Evolutionary conservation across 1,284 basidiomycete genomes (phyloP).

Genomic region (Chiua sp.): DNA sequence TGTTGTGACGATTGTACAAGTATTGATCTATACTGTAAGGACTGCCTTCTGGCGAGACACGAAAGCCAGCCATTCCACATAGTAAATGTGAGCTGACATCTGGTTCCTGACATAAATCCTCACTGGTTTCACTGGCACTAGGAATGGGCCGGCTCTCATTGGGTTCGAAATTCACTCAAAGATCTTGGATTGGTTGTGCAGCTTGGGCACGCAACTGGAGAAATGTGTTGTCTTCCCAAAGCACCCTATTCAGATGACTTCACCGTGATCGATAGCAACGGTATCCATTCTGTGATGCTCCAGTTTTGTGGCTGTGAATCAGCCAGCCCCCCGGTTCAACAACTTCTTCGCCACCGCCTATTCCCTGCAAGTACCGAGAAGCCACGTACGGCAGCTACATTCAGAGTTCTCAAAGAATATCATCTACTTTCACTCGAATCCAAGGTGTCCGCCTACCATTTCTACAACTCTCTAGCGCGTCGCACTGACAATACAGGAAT

Average conservation of each 20-base stretch:
- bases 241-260: background rate
- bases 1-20: constrained; percentile 2
- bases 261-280: constrained; percentile 6
- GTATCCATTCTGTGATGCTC: background rate
- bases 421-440: constrained; percentile 23
- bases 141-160: constrained; percentile 2
- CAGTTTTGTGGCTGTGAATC: constrained; percentile 12
- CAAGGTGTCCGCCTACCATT: constrained; percentile 25
- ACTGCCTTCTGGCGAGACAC: background rate
- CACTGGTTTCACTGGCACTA: background rate
- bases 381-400: constrained; percentile 26
- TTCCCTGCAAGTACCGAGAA: constrained; percentile 15
- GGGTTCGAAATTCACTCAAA: background rate
- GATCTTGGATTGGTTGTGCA: constrained; percentile 1
- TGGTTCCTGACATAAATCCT: no score
- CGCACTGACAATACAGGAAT: background rate
- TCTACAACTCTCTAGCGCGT: constrained; percentile 10
- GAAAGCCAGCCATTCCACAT: background rate
- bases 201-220: background rate
- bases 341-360: background rate
- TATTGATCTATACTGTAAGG: background rate
- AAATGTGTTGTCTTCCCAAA: background rate
- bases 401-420: constrained; percentile 19
- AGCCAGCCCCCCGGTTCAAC: background rate
- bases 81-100: background rate